These are phyloP conservation scores for Cyclocybe aegerita DNA, from an alignment of 768 basidiomycete genomes.

Conservation along the genomic window DNA sequence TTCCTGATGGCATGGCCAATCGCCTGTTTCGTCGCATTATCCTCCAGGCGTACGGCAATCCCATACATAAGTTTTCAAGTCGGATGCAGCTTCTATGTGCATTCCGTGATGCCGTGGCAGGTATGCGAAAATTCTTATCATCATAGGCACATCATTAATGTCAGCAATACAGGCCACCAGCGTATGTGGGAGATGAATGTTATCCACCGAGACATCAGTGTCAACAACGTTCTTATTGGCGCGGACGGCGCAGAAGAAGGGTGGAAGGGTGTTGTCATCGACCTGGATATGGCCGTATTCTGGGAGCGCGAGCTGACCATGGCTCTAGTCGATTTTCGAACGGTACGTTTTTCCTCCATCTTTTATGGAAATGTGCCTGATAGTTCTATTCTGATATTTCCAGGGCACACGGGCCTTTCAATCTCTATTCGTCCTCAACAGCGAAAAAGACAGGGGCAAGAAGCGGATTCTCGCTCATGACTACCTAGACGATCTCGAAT, in stretches of 20 bases:
- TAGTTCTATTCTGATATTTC: not conserved
- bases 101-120: slow-evolving; percentile 1
- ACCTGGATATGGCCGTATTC: slow-evolving; percentile 5
- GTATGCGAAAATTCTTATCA: not conserved
- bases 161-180: not conserved
- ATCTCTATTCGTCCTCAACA: slow-evolving; percentile 1
- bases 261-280: not conserved
- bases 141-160: not conserved
- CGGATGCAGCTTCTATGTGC: not conserved
- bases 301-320: not conserved
- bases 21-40: slow-evolving; percentile 1
- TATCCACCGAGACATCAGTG: slow-evolving; percentile 5
- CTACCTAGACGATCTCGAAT: slow-evolving; percentile 7
- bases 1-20: not conserved
- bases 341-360: not conserved
- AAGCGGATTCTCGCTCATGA: not conserved
- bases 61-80: not conserved
- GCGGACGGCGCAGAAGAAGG: not conserved
- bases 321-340: not conserved
- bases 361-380: not conserved
- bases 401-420: slow-evolving; percentile 5
- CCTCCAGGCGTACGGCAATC: not conserved
- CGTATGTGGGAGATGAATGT: not conserved
- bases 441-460: not conserved
- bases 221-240: slow-evolving; percentile 5